A percentile compares a stretch with the other conserved stretches of the same genome.
Evolutionary conservation across 371 early-diverging fungal genomes (phyloP).

Genomic region (Gilbertella persicaria): DNA sequence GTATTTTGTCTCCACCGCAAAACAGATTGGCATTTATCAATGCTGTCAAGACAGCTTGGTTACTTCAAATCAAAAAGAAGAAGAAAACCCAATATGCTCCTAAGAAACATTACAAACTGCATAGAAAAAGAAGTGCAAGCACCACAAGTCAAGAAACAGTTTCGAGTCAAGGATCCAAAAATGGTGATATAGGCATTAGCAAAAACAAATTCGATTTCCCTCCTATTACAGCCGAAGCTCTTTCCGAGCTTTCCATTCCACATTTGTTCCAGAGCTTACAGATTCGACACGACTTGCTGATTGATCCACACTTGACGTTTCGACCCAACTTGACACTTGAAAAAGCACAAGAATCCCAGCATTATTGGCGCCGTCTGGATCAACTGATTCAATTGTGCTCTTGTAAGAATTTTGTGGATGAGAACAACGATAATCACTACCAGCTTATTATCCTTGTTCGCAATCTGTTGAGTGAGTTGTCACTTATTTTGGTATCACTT

Average conservation of each 20-base stretch:
- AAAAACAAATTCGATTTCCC: conserved; percentile 20
- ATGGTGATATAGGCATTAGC: conserved; percentile 5
- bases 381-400: conserved; percentile 7
- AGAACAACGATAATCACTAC: neutral
- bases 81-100: too few species aligned
- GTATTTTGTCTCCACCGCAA: conserved; percentile 9
- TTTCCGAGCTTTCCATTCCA: conserved; percentile 45
- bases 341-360: conserved; percentile 13
- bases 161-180: neutral
- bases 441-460: conserved; percentile 9
- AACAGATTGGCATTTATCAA: conserved; percentile 22
- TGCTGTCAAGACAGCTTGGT: conserved; percentile 21
- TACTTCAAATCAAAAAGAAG: conserved; percentile 13
- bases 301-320: conserved; percentile 76
- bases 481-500: conserved; percentile 12
- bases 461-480: conserved; percentile 16
- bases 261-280: conserved; percentile 72
- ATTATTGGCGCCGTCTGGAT: conserved; percentile 18
- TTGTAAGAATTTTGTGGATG: neutral
- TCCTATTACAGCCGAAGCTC: conserved; percentile 35
- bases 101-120: too few species aligned
- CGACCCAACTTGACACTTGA: conserved; percentile 63
- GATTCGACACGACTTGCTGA: conserved; percentile 74
- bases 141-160: neutral
- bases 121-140: neutral